Evolutionary conservation across 2,329 filamentous ascomycete species (phyloP).

Genomic region (Chaetoscypha palmicola): DNA sequence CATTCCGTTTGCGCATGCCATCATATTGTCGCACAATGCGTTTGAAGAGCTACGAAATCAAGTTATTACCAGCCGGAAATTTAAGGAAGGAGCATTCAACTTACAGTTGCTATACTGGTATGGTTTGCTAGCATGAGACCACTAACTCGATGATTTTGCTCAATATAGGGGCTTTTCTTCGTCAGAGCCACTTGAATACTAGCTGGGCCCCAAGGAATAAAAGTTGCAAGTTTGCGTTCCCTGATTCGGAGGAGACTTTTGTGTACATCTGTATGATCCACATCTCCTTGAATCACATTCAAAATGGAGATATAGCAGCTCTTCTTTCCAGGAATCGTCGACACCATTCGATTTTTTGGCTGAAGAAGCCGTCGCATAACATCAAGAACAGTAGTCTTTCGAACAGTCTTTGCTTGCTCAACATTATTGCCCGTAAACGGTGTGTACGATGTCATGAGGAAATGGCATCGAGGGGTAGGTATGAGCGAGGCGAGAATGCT

Average conservation of each 20-base stretch:
- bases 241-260: conserved; percentile 95
- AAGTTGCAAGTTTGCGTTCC: conserved; percentile 86
- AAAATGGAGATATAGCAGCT: conserved; percentile 99
- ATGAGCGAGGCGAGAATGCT: conserved; percentile 95
- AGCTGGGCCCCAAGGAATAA: conserved; percentile 97
- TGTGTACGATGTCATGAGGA: conserved; percentile 97
- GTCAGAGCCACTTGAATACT: conserved; percentile 96
- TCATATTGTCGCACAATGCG: conserved; percentile 90
- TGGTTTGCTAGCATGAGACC: conserved; percentile 98
- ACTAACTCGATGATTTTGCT: conserved; percentile 88
- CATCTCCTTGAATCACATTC: conserved; percentile 98
- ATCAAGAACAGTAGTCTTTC: conserved; percentile 95
- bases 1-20: conserved; percentile 89
- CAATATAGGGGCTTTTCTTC: conserved; percentile 92
- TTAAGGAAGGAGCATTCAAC: conserved; percentile 26
- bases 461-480: conserved; percentile 92
- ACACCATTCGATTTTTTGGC: conserved; percentile 99
- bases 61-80: no score
- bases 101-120: conserved; percentile 85
- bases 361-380: conserved; percentile 94
- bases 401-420: conserved; percentile 93
- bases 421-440: conserved; percentile 96
- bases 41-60: conserved; percentile 64
- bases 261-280: conserved; percentile 95
- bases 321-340: conserved; percentile 88